A percentile compares a stretch with the other conserved stretches of the same genome.
These are phyloP conservation scores for Calcarisporium arbuscula DNA, from an alignment of 2,329 filamentous ascomycete species.

Conservation along the genomic window DNA sequence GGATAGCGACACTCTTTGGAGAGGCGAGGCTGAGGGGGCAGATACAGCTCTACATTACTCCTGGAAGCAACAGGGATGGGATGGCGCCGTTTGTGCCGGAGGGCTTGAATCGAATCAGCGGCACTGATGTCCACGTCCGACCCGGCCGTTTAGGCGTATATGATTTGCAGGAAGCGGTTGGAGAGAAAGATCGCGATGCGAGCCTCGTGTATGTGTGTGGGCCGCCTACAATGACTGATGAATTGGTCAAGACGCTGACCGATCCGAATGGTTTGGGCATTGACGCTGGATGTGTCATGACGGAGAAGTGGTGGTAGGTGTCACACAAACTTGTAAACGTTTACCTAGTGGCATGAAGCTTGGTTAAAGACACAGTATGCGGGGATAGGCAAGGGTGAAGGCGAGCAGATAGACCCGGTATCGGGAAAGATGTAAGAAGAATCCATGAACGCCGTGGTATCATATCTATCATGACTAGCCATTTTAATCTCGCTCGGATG, in stretches of 20 bases:
- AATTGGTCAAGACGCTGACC: constrained; percentile 46
- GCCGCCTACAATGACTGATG: constrained; percentile 62
- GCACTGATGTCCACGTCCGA: constrained; percentile 13
- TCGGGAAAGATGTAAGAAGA: too few species aligned
- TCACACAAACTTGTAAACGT: too few species aligned
- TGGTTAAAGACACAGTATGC: too few species aligned
- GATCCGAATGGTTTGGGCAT: constrained; percentile 26
- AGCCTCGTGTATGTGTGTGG: constrained; percentile 63
- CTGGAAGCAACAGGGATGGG: constrained; percentile 6
- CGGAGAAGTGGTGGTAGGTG: constrained; percentile 58
- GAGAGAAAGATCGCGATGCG: constrained; percentile 22
- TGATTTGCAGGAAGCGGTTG: constrained; percentile 36
- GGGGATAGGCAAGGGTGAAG: too few species aligned
- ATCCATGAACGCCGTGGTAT: constrained; percentile 11
- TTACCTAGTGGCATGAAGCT: too few species aligned
- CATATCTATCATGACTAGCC: constrained; percentile 3
- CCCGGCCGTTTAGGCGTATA: constrained; percentile 34
- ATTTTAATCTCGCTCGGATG: background rate
- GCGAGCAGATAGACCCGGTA: too few species aligned
- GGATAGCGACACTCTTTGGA: constrained; percentile 36
- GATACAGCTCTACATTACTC: constrained; percentile 43
- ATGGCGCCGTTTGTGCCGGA: background rate
- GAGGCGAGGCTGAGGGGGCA: constrained; percentile 29
- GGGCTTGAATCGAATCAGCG: constrained; percentile 1
- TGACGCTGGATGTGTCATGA: constrained; percentile 42